Evolutionary conservation across 2,329 filamentous ascomycete species (phyloP).

Genomic region (Trichoderma cornu-damae): DNA sequence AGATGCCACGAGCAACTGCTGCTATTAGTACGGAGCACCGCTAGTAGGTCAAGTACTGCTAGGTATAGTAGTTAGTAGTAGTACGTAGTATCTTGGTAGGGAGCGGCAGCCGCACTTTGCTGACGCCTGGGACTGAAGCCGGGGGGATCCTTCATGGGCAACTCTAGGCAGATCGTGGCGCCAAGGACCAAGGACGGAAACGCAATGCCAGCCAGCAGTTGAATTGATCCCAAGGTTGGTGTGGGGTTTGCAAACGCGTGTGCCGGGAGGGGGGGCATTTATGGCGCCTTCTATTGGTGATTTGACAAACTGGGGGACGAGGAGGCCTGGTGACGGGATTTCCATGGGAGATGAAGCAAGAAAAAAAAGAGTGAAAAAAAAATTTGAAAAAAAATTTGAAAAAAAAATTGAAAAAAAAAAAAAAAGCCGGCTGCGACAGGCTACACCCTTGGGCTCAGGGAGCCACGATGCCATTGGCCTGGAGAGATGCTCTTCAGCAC

Average conservation of each 20-base stretch:
- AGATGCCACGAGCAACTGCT: too few species aligned
- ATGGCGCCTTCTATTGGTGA: constrained; percentile 1
- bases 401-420: too few species aligned
- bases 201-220: neutral
- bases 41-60: neutral
- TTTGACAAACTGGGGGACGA: neutral
- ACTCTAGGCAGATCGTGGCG: neutral
- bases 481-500: neutral
- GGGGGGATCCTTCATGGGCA: neutral
- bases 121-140: neutral
- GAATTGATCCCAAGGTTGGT: neutral
- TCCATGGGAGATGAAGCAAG: neutral
- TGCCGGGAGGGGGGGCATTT: constrained; percentile 13
- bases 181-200: constrained; percentile 6
- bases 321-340: neutral
- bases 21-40: too few species aligned
- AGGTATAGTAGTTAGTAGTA: too few species aligned
- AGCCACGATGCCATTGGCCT: constrained; percentile 3
- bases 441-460: too few species aligned
- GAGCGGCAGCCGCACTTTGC: neutral
- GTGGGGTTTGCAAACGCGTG: constrained; percentile 2
- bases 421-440: too few species aligned
- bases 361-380: too few species aligned
- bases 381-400: too few species aligned
- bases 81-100: too few species aligned